phyloP scores from a whole-genome alignment of 1,284 basidiomycete species.

The Malassezia nana region DNA sequence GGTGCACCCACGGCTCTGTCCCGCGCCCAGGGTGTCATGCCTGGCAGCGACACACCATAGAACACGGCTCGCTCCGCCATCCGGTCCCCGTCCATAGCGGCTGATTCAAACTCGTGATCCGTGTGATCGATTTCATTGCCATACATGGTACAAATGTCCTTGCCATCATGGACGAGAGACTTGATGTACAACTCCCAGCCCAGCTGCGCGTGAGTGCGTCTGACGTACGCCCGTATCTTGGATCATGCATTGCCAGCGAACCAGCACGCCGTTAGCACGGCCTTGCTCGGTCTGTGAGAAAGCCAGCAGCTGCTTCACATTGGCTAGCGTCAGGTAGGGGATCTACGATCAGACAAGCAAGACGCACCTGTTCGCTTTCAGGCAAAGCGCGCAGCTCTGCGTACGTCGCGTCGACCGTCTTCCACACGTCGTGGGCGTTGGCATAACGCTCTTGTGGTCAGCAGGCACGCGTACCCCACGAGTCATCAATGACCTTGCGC shows the following conservation, averaged over 20 bases:
- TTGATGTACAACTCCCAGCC: constrained; percentile 12
- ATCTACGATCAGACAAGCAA: constrained; percentile 1
- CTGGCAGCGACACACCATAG: constrained; percentile 3
- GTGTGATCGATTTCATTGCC: background rate
- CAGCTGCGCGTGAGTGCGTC: background rate
- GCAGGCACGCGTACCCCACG: background rate
- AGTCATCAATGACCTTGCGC: constrained; percentile 1
- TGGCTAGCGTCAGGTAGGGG: background rate
- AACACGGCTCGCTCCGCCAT: constrained; percentile 12
- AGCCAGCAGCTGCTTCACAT: background rate
- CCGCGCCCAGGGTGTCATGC: constrained; percentile 9
- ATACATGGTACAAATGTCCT: constrained; percentile 4
- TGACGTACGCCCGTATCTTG: constrained; percentile 13
- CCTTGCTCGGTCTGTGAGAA: background rate
- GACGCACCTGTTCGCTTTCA: background rate
- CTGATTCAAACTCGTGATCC: background rate
- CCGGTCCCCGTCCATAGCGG: background rate
- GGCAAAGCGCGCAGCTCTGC: background rate
- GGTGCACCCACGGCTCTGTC: background rate
- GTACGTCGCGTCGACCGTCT: background rate
- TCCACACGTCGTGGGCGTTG: background rate
- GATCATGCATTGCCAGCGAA: constrained; percentile 17
- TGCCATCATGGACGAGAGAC: background rate
- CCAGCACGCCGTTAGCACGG: constrained; percentile 6
- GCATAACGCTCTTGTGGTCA: background rate